phyloP scores from a whole-genome alignment of 108 stramenopile species.

The Skeletonema potamos region DNA sequence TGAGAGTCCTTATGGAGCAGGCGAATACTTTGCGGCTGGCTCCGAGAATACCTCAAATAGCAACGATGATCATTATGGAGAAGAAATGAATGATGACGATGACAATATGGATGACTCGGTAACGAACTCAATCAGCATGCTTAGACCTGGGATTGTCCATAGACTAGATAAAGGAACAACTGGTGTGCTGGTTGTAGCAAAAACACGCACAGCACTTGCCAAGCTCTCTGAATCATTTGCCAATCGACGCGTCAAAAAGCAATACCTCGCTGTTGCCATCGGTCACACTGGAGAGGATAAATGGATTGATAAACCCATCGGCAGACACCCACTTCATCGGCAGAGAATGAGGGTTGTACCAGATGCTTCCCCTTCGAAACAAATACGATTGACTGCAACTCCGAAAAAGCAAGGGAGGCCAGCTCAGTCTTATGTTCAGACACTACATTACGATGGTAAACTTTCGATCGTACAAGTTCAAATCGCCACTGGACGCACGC shows the following conservation, averaged over 20 bases:
- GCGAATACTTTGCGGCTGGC: slow-evolving; percentile 55
- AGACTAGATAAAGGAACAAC: slow-evolving; percentile 96
- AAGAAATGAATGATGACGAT: slow-evolving; percentile 35
- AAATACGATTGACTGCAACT: slow-evolving; percentile 27
- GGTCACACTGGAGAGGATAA: slow-evolving; percentile 84
- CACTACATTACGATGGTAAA: slow-evolving; percentile 89
- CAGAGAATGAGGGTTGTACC: slow-evolving; percentile 94
- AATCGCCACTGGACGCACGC: slow-evolving; percentile 95
- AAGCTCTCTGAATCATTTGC: slow-evolving; percentile 86
- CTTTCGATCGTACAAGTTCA: slow-evolving; percentile 82
- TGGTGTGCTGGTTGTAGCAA: slow-evolving; percentile 94
- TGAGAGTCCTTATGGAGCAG: slow-evolving; percentile 63
- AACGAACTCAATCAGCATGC: slow-evolving; percentile 49
- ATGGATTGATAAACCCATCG: slow-evolving; percentile 92
- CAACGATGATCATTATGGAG: neutral
- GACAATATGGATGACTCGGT: slow-evolving; percentile 61
- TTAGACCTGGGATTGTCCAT: slow-evolving; percentile 96
- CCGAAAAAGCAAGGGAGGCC: slow-evolving; percentile 62
- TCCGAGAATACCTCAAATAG: neutral
- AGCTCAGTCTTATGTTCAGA: slow-evolving; percentile 83
- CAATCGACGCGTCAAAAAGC: slow-evolving; percentile 77
- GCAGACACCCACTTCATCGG: slow-evolving; percentile 88
- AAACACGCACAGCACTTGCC: slow-evolving; percentile 76
- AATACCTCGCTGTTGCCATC: slow-evolving; percentile 88
- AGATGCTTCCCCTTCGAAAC: slow-evolving; percentile 51